phyloP scores from a whole-genome alignment of 2,329 filamentous ascomycete genomes.

The Chaetomiaceae sp. region DNA sequence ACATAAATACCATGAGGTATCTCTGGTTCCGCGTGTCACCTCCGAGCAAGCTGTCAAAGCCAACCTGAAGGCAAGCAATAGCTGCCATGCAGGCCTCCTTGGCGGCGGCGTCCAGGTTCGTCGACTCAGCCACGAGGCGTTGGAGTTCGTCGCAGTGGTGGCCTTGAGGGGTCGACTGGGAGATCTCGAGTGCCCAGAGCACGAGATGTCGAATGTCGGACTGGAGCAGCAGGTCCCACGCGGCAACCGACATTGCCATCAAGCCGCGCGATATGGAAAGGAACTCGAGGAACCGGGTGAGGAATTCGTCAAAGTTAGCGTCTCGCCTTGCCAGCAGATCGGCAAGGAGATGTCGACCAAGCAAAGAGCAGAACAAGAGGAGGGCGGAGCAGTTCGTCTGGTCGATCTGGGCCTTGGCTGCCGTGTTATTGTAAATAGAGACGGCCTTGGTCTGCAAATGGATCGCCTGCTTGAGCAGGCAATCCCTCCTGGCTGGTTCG shows the following conservation, averaged over 20 bases:
- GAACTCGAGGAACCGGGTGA: slow-evolving; percentile 40
- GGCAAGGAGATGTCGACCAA: slow-evolving; percentile 45
- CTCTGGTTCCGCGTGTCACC: slow-evolving; percentile 14
- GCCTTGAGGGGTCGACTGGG: slow-evolving; percentile 11
- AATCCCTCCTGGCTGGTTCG: slow-evolving; percentile 19
- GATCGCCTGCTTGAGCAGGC: slow-evolving; percentile 36
- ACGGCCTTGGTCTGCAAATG: slow-evolving; percentile 43
- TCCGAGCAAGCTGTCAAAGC: slow-evolving; percentile 22
- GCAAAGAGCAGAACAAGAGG: slow-evolving; percentile 41
- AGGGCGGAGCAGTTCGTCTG: slow-evolving; percentile 37
- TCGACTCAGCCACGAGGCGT: slow-evolving; percentile 16
- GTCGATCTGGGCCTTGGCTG: slow-evolving; percentile 22
- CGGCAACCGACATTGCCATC: slow-evolving; percentile 21
- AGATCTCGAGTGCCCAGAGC: slow-evolving; percentile 21
- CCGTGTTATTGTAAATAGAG: slow-evolving; percentile 33
- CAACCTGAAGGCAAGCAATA: slow-evolving; percentile 23
- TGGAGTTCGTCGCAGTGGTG: slow-evolving; percentile 19
- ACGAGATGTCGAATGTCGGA: slow-evolving; percentile 22
- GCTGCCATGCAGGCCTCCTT: slow-evolving; percentile 20
- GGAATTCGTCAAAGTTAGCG: slow-evolving; percentile 38
- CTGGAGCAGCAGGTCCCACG: slow-evolving; percentile 24
- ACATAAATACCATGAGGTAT: slow-evolving; percentile 25
- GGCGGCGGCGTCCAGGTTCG: slow-evolving; percentile 2
- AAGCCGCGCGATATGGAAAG: slow-evolving; percentile 34
- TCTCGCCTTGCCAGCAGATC: slow-evolving; percentile 41